These are phyloP conservation scores for Naganishia sp. DNA, from an alignment of 1,284 basidiomycete genomes.

Conservation along the genomic window DNA sequence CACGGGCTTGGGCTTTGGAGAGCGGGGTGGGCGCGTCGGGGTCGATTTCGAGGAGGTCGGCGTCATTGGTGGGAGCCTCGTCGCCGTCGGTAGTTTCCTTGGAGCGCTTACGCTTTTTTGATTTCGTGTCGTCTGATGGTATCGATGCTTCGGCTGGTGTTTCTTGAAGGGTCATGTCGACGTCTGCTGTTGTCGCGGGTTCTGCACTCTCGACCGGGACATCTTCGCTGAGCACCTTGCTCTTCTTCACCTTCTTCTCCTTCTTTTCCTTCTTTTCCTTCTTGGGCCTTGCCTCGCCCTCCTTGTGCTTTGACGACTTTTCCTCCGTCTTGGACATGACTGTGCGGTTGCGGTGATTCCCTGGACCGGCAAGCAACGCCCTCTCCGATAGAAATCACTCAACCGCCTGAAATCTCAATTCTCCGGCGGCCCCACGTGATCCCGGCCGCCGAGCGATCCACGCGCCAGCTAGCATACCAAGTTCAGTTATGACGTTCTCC, in stretches of 20 bases:
- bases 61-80: constrained; percentile 36
- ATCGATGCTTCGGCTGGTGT: constrained; percentile 21
- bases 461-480: neutral
- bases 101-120: constrained; percentile 39
- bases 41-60: constrained; percentile 51
- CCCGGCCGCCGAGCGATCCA: constrained; percentile 13
- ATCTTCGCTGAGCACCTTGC: neutral
- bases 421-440: constrained; percentile 21
- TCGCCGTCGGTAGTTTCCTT: constrained; percentile 18
- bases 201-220: constrained; percentile 9
- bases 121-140: neutral
- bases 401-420: constrained; percentile 3
- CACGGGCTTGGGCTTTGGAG: constrained; percentile 53
- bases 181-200: constrained; percentile 23
- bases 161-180: constrained; percentile 19
- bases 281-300: neutral
- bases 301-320: constrained; percentile 23
- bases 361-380: neutral
- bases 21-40: constrained; percentile 48
- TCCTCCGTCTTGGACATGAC: constrained; percentile 36
- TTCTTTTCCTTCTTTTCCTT: constrained; percentile 22
- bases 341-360: neutral
- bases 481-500: neutral
- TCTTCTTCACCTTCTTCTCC: constrained; percentile 12
- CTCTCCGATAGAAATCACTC: constrained; percentile 6